A percentile compares a stretch with the other conserved stretches of the same genome.
phyloP scores from a whole-genome alignment of 2,329 filamentous ascomycete genomes.

The Neospermospora avenae region DNA sequence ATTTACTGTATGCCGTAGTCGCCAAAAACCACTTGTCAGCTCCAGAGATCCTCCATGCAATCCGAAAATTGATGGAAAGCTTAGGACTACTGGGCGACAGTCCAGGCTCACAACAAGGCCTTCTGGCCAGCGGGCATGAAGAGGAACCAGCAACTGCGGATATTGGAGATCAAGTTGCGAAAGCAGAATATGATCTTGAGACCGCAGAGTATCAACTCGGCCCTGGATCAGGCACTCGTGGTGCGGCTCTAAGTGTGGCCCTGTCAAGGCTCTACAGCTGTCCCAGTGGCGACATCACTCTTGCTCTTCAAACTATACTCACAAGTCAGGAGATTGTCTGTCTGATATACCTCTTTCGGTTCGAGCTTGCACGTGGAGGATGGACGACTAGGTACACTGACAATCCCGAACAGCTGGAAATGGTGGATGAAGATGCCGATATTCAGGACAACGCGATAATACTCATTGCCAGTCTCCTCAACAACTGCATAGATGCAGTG shows the following conservation, averaged over 20 bases:
- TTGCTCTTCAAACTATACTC: slow-evolving; percentile 60
- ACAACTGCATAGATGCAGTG: slow-evolving; percentile 71
- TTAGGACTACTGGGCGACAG: slow-evolving; percentile 50
- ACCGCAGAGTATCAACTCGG: slow-evolving; percentile 66
- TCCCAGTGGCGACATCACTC: slow-evolving; percentile 56
- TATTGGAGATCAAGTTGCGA: slow-evolving; percentile 43
- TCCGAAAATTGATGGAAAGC: slow-evolving; percentile 66
- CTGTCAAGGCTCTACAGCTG: slow-evolving; percentile 68
- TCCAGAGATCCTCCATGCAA: slow-evolving; percentile 62
- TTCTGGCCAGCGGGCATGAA: slow-evolving; percentile 30
- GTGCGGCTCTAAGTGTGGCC: slow-evolving; percentile 62
- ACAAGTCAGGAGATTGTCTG: slow-evolving; percentile 66
- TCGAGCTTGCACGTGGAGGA: slow-evolving; percentile 69
- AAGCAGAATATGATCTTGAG: slow-evolving; percentile 62
- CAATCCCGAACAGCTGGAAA: slow-evolving; percentile 46
- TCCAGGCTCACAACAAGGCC: slow-evolving; percentile 21
- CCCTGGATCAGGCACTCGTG: slow-evolving; percentile 59
- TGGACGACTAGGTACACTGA: slow-evolving; percentile 74
- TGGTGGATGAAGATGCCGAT: slow-evolving; percentile 43
- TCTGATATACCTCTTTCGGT: slow-evolving; percentile 68
- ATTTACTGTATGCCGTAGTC: slow-evolving; percentile 63
- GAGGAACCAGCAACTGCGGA: slow-evolving; percentile 17
- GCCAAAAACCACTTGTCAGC: slow-evolving; percentile 63
- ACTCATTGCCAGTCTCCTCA: slow-evolving; percentile 68
- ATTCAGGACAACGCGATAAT: slow-evolving; percentile 66